Evolutionary conservation across 352 stramenopile genomes (phyloP), one percentile per base, ranked within the genome.

Genomic region (Phytophthora hybrid): DNA sequence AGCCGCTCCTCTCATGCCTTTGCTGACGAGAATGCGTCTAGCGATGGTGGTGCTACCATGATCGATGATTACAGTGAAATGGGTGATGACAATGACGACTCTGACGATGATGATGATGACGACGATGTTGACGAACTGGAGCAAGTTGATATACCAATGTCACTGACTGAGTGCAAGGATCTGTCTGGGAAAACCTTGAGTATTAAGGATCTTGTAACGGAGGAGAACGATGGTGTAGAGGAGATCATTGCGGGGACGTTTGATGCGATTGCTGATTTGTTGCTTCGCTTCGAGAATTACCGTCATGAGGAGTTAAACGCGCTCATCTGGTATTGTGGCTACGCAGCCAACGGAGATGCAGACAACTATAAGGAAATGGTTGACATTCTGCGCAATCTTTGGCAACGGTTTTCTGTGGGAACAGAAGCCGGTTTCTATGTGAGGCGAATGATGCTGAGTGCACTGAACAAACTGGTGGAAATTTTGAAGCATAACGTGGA

Each of bases 401-500:
- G 81, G 66, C 72, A 71, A 6, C 71, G 66, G 29, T 73, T 77
- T 61, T 67, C 72, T 0, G 59, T 60, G 10, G 63, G 67, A 23
- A 71, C 71, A 11, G 64, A 81, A 46, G 51, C 75, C 6, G 72
- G 63, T 0, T 71, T 87, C 41, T 94, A 92, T 51, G 83, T 92
- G 29, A 83, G 87, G 18, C 87, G 90, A 0, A 89, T 96, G 74
- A 78, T 92, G 31, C 76, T 96, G 6, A 84, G 91, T 49, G 85
- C 83, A n/a, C 71, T 97, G 3, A 83, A 95, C 78, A 83, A 83
- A 59, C 79, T 95, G 55, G 87, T 94, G 14, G 77, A 94, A 59
- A 93, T 84, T 51, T 74, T 95, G 47, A 89, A 93, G 71, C 85
- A 94, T 46, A 85, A 81, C 32, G 80, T 93, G n/a, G 76, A 90